A percentile compares a stretch with the other conserved stretches of the same genome.
These are phyloP conservation scores for Exophiala alcalophila DNA, from an alignment of 2,329 filamentous ascomycete species.

Conservation along the genomic window DNA sequence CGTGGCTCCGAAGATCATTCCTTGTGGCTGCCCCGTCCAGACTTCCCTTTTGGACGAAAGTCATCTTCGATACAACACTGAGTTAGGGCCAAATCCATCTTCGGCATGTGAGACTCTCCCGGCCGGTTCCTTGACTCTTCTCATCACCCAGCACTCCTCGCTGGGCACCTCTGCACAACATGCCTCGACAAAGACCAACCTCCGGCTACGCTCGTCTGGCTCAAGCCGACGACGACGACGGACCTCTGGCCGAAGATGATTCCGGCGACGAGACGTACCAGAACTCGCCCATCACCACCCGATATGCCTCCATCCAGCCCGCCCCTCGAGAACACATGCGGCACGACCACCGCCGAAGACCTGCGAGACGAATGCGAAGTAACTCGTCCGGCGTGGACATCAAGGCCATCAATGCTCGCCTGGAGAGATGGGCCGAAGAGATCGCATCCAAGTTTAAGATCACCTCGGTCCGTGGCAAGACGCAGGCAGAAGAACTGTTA, in stretches of 20 bases:
- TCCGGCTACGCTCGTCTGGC: slow-evolving; percentile 83
- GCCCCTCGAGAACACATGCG: slow-evolving; percentile 60
- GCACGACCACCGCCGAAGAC: slow-evolving; percentile 40
- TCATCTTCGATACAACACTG: too few relatives aligned
- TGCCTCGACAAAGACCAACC: slow-evolving; percentile 68
- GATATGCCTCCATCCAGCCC: slow-evolving; percentile 65
- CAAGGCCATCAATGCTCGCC: slow-evolving; percentile 92
- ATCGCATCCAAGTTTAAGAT: slow-evolving; percentile 97
- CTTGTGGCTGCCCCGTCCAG: too few relatives aligned
- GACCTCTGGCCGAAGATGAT: slow-evolving; percentile 63
- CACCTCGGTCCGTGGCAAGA: slow-evolving; percentile 68
- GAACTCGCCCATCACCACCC: slow-evolving; percentile 57
- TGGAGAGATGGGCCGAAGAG: slow-evolving; percentile 96
- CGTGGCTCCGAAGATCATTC: too few relatives aligned
- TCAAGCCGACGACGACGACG: slow-evolving; percentile 66
- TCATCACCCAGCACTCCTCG: too few relatives aligned
- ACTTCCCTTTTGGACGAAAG: too few relatives aligned
- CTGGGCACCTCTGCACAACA: slow-evolving; percentile 34
- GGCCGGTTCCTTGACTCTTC: too few relatives aligned
- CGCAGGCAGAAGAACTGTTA: slow-evolving; percentile 75
- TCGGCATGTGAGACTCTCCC: too few relatives aligned
- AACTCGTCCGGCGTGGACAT: slow-evolving; percentile 88
- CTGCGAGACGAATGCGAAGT: slow-evolving; percentile 59
- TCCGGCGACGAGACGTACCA: slow-evolving; percentile 58
- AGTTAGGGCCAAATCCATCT: too few relatives aligned